Evolutionary conservation across 2,329 filamentous ascomycete species (phyloP).

Genomic region (Albifimbria verrucaria): DNA sequence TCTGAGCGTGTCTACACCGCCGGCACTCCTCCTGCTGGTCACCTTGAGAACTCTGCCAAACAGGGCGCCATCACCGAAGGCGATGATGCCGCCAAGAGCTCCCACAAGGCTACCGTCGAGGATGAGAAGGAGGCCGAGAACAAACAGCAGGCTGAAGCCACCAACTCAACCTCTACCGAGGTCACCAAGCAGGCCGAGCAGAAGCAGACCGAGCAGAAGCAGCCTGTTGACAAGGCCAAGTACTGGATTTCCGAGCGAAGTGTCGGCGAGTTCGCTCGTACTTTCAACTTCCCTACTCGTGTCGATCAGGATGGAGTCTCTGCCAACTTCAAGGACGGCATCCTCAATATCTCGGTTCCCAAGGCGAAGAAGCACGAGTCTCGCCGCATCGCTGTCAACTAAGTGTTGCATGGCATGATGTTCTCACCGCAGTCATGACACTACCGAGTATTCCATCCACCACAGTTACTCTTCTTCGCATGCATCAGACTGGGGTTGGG

Average conservation of each 20-base stretch:
- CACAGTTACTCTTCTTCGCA: background rate
- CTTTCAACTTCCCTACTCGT: conserved; percentile 63
- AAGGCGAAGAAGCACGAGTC: conserved; percentile 60
- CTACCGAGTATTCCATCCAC: background rate
- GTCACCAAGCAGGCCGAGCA: conserved; percentile 19
- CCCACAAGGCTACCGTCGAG: conserved; percentile 62
- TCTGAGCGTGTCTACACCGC: conserved; percentile 62
- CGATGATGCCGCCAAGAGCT: conserved; percentile 32
- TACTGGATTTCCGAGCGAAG: conserved; percentile 71
- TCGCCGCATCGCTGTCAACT: conserved; percentile 54
- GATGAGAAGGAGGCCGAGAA: conserved; percentile 45
- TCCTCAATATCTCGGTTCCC: conserved; percentile 62
- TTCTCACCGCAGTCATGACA: background rate
- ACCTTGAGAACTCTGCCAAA: conserved; percentile 40
- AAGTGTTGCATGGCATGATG: conserved; percentile 18
- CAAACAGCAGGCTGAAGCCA: conserved; percentile 27
- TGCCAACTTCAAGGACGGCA: conserved; percentile 62
- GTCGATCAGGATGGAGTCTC: conserved; percentile 61
- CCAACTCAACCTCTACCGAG: conserved; percentile 17
- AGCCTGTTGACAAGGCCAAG: conserved; percentile 43
- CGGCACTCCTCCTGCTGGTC: conserved; percentile 44
- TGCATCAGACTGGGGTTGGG: too few relatives aligned
- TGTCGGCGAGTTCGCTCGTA: conserved; percentile 64
- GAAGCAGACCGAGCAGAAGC: conserved; percentile 23
- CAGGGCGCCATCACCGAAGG: conserved; percentile 38